Evolutionary conservation across 108 stramenopile genomes (phyloP), one percentile per base, ranked within the genome.

Genomic region (Pseudonitzschia pungens): DNA sequence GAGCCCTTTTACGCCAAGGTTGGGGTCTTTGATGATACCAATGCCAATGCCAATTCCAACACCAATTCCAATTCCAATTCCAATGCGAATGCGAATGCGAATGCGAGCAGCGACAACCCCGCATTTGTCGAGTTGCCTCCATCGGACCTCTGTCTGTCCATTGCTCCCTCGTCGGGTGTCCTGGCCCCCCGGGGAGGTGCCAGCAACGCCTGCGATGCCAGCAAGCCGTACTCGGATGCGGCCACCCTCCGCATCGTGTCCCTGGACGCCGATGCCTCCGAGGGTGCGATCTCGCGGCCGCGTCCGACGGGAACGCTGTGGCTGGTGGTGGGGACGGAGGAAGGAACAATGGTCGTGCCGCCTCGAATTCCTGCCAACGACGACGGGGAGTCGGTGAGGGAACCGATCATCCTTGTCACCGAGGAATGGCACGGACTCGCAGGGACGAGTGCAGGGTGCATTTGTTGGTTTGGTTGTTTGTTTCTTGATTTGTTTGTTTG

Each of bases 321-420:
- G 43, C n/a, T 75, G 67, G 65, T 78, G 53, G 45, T 78, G 8
- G 77, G 77, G 20, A 78, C 77, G 21, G 77, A 78, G 51, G 77
- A 50, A 26, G n/a, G 77, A 78, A 21, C 72, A 59, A 28, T 72
- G 77, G 77, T 45, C 56, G 32, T 76, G 68, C 48, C 48, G 54
- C 42, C 58, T 77, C 54, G 54, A 55, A 26, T 26, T 55, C 20
- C 54, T 55, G 54, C 45, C 16, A 18, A 18, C 9, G 10, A 18
- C 45, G 10, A 48, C 45, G 42, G 42, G 11, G 42, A 43, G 9
- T 48, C 36, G 36, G 36, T 36, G 36, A 36, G 4, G 6, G 6
- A 36, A 36, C 36, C 36, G n/a, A n/a, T n/a, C n/a, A n/a, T n/a
- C n/a, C n/a, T n/a, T n/a, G n/a, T n/a, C n/a, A n/a, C n/a, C n/a